Percentiles rank a stretch among this genome's conserved stretches.
Evolutionary conservation across 225 moss, liverwort and hornwort genomes (phyloP).

Genomic region (Rhytidiadelphus loreus): DNA sequence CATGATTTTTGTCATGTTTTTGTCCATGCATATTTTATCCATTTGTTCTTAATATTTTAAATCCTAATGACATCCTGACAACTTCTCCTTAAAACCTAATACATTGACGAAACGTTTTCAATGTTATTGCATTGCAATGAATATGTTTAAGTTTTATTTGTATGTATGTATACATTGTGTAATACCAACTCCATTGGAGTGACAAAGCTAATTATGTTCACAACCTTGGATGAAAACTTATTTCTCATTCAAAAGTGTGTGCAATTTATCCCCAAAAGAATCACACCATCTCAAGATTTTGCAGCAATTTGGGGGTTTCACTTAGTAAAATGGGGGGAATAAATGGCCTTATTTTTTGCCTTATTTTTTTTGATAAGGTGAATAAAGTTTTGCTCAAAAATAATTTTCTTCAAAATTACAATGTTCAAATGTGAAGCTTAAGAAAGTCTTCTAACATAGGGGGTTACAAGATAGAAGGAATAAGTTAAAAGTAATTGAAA

Average conservation of each 20-base stretch:
- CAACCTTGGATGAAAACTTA: too few relatives aligned
- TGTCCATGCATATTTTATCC: too few relatives aligned
- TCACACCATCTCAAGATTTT: background rate
- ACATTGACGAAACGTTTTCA: background rate
- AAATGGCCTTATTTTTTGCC: background rate
- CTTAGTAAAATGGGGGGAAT: rapidly evolving
- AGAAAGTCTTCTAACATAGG: too few relatives aligned
- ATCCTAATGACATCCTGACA: background rate
- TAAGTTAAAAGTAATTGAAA: background rate
- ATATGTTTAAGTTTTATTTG: too few relatives aligned
- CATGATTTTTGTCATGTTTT: background rate
- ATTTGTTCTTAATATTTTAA: background rate
- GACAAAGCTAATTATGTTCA: too few relatives aligned
- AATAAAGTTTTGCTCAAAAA: background rate
- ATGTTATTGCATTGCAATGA: background rate
- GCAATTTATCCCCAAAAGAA: background rate
- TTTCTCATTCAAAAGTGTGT: background rate
- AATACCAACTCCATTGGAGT: too few relatives aligned
- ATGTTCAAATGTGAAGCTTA: too few relatives aligned
- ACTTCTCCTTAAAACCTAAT: background rate
- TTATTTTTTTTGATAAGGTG: background rate
- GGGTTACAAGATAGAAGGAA: too few relatives aligned
- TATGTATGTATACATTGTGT: too few relatives aligned
- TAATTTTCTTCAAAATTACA: background rate
- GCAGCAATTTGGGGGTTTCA: background rate